Evolutionary conservation across 2,329 filamentous ascomycete genomes (phyloP), one percentile per base, ranked within the genome.

Genomic region (Calonectria crousiana): DNA sequence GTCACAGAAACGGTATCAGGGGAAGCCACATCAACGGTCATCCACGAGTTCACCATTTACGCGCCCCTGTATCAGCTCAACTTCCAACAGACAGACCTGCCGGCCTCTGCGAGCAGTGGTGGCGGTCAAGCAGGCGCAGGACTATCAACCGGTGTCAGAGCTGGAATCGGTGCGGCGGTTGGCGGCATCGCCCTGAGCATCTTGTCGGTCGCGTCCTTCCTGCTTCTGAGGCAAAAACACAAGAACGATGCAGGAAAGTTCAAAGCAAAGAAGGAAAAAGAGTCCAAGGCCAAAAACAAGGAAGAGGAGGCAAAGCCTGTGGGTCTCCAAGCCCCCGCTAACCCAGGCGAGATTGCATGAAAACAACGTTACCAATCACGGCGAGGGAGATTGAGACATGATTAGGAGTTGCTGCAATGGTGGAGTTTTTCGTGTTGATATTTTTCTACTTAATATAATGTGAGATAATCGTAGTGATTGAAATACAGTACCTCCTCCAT

Each of bases 51-150:
- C 16, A 66, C 72, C 6, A 28, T 84, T 4, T 78, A 65, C 16
- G 82, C 82, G 20, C 81, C 82, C 4, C 73, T 84, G 52, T 79
- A 83, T 74, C 83, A 84, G 75, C 78, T 84, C 68, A 78, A 81
- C 64, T 77, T 74, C 65, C 76, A 78, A 49, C 51, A 74, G 13
- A 71, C 74, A 13, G 82, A 83, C 56, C n/a, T 82, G 2, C 60
- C 76, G 8, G 38, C 74, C 11, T 71, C 77, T 26, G 16, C 52
- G 9, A 62, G 34, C 2, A 18, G 13, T n/a, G 1, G 36, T 23
- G 5, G n/a, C 5, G 14, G 14, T 8, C 16, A 14, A 20, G 16
- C 34, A 20, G 36, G 56, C 16, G 34, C n/a, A 41, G 56, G 34
- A 5, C n/a, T 62, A 20, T 62, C 56, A 13, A 44, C 56, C 1